Base-by-base conservation (phyloP, 2,329 filamentous ascomycete genomes). In the Colletotrichum gloeosporioides region DNA sequence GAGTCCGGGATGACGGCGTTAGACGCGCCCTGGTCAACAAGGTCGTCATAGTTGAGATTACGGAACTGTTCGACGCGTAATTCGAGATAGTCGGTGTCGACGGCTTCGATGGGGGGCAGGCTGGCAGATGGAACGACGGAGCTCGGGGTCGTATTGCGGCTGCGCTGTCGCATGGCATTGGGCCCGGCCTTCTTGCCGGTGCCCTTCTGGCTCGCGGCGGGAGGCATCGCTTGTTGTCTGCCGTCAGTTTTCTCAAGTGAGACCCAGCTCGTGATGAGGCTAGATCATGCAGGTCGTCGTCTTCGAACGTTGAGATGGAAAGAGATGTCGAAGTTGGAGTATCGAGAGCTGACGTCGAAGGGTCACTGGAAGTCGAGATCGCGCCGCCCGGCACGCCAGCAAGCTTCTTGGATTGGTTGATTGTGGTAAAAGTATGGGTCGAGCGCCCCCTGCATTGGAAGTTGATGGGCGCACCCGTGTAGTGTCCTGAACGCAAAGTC, bases 111-210 rank as follows among this genome's bases (percentile, higher is more conserved):
- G 7, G 89, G 87, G 3, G 90, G 90, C 53, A 92, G 88, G 84
- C 80, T 89, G 81, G 87, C 89, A 82, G 83, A 89, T 79, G 84
- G 86, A 81, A 84, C 85, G 78, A 82, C 85, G 39, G 91, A 89
- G 81, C 91, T 90, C 44, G 95, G 95, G 18, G 95, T 96, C 44
- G 94, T 95, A 84, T 96, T 96, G 82, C 95, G 93, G 82, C 94
- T 96, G 77, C 92, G 89, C 80, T 93, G 94, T 79, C 92, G 92
- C 77, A 92, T 90, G 79, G 90, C 90, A 79, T 89, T 89, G 77
- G 88, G 87, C 65, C 88, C 88, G 74, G 87, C 88, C 86, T 95
- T 95, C 87, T 93, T 93, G 82, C 91, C 89, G 31, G 91, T 91
- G 74, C 91, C 91, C 80, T 92, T 91, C 81, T 92, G 90, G 79